Conservation (phyloP, 75 land plant species). For the Cupressus sempervirens region DNA sequence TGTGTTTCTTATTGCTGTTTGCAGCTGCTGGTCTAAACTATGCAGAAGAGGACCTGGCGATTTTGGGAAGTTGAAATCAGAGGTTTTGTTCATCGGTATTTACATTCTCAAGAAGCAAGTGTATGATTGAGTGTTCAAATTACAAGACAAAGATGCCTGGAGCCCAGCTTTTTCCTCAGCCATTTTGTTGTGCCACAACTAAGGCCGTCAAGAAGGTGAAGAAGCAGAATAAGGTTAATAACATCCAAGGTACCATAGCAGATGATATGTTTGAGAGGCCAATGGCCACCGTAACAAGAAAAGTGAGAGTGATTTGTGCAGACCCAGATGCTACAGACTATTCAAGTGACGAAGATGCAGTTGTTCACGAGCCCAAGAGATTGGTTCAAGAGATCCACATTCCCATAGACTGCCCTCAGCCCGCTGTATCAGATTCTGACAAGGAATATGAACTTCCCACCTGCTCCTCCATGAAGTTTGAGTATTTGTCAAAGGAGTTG, state of each 20-base stretch:
- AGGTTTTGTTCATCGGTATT: background rate
- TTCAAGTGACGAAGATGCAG: conserved; percentile 10
- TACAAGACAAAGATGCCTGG: conserved; percentile 7
- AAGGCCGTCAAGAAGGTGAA: background rate
- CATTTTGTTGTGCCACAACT: background rate
- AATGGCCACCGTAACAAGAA: background rate
- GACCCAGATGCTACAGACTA: conserved; percentile 14
- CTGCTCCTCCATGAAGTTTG: background rate
- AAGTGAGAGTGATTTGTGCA: conserved; percentile 2
- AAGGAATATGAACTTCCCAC: background rate
- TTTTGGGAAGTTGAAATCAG: conserved; percentile 15
- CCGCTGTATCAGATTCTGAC: background rate
- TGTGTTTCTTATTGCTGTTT: background rate
- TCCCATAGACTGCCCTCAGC: background rate
- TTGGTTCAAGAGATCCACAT: conserved; percentile 10
- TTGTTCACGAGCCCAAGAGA: background rate
- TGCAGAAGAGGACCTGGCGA: conserved; percentile 8
- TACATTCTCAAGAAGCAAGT: background rate
- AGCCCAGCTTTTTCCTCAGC: background rate
- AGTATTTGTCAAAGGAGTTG: background rate
- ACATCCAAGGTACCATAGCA: background rate
- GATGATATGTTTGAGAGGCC: background rate
- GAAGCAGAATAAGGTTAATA: background rate
- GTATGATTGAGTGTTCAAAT: background rate
- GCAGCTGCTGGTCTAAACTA: conserved; percentile 9